A percentile compares a stretch with the other conserved stretches of the same genome.
Evolutionary conservation across 1,284 basidiomycete genomes (phyloP).

Genomic region (Sporisorium sorghi): DNA sequence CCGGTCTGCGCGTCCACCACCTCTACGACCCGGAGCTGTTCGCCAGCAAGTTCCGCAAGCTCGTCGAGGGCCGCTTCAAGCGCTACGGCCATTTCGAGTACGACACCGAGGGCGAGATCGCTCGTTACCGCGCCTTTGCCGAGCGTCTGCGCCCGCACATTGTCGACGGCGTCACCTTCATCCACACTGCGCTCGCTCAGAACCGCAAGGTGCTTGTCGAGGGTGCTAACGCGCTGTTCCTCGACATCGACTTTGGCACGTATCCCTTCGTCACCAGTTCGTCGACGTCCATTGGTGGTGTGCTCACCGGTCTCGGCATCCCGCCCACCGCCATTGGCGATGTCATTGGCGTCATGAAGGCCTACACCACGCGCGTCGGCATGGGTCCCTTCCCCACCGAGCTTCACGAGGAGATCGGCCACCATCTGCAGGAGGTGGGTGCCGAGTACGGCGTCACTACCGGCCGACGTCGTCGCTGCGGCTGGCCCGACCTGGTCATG

Average conservation of each 20-base stretch:
- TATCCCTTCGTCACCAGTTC: conserved; percentile 97
- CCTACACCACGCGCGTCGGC: conserved; percentile 96
- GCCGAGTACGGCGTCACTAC: conserved; percentile 92
- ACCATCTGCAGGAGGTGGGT: conserved; percentile 92
- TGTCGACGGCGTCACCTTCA: conserved; percentile 84
- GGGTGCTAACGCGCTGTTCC: conserved; percentile 97
- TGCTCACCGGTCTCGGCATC: conserved; percentile 94
- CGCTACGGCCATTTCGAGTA: conserved; percentile 98
- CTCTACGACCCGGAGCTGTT: conserved; percentile 90
- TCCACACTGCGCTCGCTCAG: conserved; percentile 80
- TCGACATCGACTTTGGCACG: conserved; percentile 96
- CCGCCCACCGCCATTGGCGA: conserved; percentile 87
- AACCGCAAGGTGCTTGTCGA: conserved; percentile 90
- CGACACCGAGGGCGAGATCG: conserved; percentile 95
- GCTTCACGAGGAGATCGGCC: conserved; percentile 85
- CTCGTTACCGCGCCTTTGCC: conserved; percentile 88
- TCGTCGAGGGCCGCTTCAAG: conserved; percentile 97
- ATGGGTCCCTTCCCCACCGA: conserved; percentile 98
- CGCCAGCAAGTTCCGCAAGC: conserved; percentile 89
- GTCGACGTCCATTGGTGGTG: conserved; percentile 90
- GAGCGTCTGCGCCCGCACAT: conserved; percentile 88
- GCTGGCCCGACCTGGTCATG: conserved; percentile 97
- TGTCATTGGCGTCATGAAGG: conserved; percentile 92
- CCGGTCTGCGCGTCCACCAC: conserved; percentile 94
- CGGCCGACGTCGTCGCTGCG: conserved; percentile 89